Conservation (phyloP, 257 asterid genomes). For the Lycium ferocissimum region DNA sequence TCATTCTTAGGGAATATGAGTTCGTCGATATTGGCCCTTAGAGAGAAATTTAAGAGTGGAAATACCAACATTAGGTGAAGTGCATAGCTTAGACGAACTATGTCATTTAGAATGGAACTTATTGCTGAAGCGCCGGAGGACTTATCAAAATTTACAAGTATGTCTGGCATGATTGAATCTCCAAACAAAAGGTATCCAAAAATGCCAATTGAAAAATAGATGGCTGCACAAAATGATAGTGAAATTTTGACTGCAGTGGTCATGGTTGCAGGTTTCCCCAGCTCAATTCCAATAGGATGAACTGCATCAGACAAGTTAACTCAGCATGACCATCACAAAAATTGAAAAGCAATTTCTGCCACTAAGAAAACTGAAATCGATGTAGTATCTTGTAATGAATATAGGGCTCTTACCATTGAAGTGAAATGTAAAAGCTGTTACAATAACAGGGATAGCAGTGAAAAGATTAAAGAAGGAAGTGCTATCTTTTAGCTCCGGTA, state of each 20-base stretch:
- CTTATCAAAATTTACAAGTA: slow-evolving; percentile 82
- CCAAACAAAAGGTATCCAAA: slow-evolving; percentile 90
- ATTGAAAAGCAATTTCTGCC: too few species aligned
- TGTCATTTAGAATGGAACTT: slow-evolving; percentile 54
- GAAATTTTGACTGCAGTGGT: slow-evolving; percentile 75
- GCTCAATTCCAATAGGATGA: slow-evolving; percentile 93
- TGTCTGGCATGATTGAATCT: slow-evolving; percentile 88
- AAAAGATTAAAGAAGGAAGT: slow-evolving; percentile 84
- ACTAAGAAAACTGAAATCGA: neutral
- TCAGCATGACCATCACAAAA: too few species aligned
- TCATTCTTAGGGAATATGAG: too few species aligned
- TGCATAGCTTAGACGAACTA: neutral
- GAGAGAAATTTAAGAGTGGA: too few species aligned
- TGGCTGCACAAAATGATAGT: slow-evolving; percentile 58
- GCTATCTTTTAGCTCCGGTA: slow-evolving; percentile 63
- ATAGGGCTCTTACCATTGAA: slow-evolving; percentile 64
- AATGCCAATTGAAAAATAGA: slow-evolving; percentile 81
- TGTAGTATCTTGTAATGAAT: too few species aligned
- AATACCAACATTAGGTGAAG: too few species aligned
- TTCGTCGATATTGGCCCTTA: too few species aligned
- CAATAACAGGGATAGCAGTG: slow-evolving; percentile 83
- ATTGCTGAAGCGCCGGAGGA: slow-evolving; percentile 59
- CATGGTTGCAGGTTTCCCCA: slow-evolving; percentile 82
- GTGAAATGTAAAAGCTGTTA: slow-evolving; percentile 85
- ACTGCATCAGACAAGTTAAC: slow-evolving; percentile 51